phyloP scores from a whole-genome alignment of 2,329 filamentous ascomycete genomes.

The Monilinia fructicola region DNA sequence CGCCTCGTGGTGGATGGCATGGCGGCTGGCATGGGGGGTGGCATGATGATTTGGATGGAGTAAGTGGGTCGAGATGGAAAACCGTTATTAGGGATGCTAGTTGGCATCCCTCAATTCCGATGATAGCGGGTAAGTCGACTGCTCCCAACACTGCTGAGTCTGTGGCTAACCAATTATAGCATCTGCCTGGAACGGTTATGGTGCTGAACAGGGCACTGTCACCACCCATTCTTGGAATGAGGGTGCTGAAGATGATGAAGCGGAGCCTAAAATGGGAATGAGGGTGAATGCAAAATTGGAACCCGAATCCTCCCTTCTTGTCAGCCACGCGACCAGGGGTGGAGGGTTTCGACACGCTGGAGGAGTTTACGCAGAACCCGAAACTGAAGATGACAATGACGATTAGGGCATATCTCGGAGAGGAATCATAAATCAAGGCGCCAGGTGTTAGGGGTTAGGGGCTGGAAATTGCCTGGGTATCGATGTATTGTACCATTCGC shows the following conservation, averaged over 20 bases:
- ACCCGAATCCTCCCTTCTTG: slow-evolving; percentile 31
- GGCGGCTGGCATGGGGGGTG: slow-evolving; percentile 26
- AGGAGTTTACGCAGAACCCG: neutral
- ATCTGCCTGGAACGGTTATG: slow-evolving; percentile 70
- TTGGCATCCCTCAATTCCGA: slow-evolving; percentile 69
- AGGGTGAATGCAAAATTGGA: slow-evolving; percentile 45
- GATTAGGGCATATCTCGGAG: slow-evolving; percentile 1
- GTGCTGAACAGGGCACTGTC: slow-evolving; percentile 62
- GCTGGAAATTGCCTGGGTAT: neutral
- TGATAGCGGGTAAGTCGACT: slow-evolving; percentile 49
- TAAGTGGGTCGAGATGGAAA: slow-evolving; percentile 49
- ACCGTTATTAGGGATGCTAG: slow-evolving; percentile 70
- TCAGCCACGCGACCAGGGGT: neutral
- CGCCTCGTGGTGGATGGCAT: slow-evolving; percentile 33
- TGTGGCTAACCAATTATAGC: slow-evolving; percentile 45
- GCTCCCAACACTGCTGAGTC: neutral
- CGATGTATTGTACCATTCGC: neutral
- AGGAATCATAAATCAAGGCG: neutral
- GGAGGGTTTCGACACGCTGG: neutral
- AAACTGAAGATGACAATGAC: neutral
- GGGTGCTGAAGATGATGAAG: slow-evolving; percentile 57
- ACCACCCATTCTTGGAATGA: slow-evolving; percentile 69
- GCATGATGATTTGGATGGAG: slow-evolving; percentile 34
- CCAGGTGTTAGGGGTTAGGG: too few relatives aligned
- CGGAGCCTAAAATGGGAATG: slow-evolving; percentile 49